These are phyloP conservation scores for Gossypium longicalyx DNA, from an alignment of 345 rosid genomes.

Conservation along the genomic window DNA sequence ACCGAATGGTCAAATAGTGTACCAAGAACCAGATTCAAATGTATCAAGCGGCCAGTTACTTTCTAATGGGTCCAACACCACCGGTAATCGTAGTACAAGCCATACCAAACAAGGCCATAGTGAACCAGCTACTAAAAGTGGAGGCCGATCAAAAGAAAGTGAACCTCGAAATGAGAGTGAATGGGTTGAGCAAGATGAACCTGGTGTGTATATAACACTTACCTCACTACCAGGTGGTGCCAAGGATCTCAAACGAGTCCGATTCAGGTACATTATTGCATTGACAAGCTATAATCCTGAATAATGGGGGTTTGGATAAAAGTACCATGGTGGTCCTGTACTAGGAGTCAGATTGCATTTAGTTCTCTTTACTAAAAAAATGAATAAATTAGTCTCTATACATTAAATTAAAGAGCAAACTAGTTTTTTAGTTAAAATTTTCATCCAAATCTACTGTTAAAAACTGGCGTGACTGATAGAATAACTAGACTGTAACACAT, in stretches of 20 bases:
- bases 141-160: slow-evolving; percentile 54
- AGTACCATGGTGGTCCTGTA: too few species aligned
- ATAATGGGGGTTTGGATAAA: neutral
- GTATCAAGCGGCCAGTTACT: slow-evolving; percentile 36
- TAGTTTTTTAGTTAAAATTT: too few species aligned
- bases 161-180: slow-evolving; percentile 62
- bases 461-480: too few species aligned
- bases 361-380: too few species aligned
- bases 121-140: slow-evolving; percentile 58
- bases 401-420: too few species aligned
- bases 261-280: slow-evolving; percentile 67
- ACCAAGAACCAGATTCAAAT: slow-evolving; percentile 43
- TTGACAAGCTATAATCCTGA: neutral
- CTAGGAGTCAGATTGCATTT: too few species aligned
- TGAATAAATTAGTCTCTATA: too few species aligned
- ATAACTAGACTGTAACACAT: too few species aligned
- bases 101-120: slow-evolving; percentile 49
- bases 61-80: slow-evolving; percentile 52
- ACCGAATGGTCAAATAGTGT: slow-evolving; percentile 29
- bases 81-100: slow-evolving; percentile 37
- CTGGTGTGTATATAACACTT: slow-evolving; percentile 93
- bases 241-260: slow-evolving; percentile 95
- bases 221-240: slow-evolving; percentile 79
- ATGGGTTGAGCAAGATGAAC: slow-evolving; percentile 98
- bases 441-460: too few species aligned